Evolutionary conservation across 768 basidiomycete species (phyloP).

Genomic region (Tricholoma sp.): DNA sequence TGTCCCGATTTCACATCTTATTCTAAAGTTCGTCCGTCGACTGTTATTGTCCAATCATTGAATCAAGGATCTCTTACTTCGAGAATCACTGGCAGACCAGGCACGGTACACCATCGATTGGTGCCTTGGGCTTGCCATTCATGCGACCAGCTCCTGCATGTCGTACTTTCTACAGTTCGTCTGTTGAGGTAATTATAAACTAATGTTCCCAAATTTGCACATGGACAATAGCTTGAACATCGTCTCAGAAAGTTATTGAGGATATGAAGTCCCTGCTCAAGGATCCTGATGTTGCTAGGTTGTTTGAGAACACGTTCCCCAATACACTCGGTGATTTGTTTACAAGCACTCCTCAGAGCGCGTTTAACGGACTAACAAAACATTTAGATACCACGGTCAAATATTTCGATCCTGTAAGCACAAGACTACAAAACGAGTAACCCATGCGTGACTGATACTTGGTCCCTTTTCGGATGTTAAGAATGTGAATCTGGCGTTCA

Average conservation of each 20-base stretch:
- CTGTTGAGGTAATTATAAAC: constrained; percentile 67
- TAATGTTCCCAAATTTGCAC: neutral
- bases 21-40: constrained; percentile 38
- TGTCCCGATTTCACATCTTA: constrained; percentile 63
- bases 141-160: constrained; percentile 70
- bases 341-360: neutral
- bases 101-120: constrained; percentile 56
- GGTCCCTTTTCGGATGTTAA: constrained; percentile 16
- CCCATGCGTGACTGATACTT: neutral
- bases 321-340: constrained; percentile 62
- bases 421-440: neutral
- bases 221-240: neutral
- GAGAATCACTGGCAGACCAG: constrained; percentile 36
- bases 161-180: constrained; percentile 70
- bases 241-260: constrained; percentile 56
- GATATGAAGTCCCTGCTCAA: constrained; percentile 70
- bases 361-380: neutral
- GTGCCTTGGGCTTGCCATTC: constrained; percentile 59
- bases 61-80: neutral
- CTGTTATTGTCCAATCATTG: neutral
- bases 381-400: constrained; percentile 69
- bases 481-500: constrained; percentile 70
- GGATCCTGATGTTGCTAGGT: constrained; percentile 70
- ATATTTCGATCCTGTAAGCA: constrained; percentile 56
- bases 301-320: constrained; percentile 82